Evolutionary conservation across 352 stramenopile genomes (phyloP).

Genomic region (Plasmopara halstedii): DNA sequence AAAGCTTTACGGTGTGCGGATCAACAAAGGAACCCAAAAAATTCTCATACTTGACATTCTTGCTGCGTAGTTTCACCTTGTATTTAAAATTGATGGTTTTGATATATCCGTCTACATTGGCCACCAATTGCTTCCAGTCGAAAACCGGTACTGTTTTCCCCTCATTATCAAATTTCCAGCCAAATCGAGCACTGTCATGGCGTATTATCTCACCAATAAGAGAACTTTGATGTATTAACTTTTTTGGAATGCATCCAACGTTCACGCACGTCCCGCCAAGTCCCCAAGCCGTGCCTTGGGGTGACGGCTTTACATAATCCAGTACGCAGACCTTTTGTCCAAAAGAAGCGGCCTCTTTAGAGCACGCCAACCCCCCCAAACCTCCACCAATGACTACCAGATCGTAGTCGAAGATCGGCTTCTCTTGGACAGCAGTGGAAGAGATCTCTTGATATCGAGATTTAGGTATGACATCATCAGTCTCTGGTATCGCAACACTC

Average conservation of each 20-base stretch:
- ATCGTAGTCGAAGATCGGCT: constrained; percentile 68
- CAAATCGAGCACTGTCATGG: constrained; percentile 83
- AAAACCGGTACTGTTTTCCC: constrained; percentile 30
- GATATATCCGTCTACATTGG: constrained; percentile 96
- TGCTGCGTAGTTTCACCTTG: constrained; percentile 92
- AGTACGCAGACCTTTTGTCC: constrained; percentile 93
- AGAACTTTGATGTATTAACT: constrained; percentile 97
- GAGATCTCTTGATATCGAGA: neutral
- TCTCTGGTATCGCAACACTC: neutral
- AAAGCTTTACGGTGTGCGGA: constrained; percentile 89
- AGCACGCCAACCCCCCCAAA: constrained; percentile 88
- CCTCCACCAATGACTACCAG: constrained; percentile 78
- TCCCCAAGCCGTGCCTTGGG: constrained; percentile 84
- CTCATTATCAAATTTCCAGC: constrained; percentile 48
- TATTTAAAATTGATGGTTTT: constrained; percentile 99
- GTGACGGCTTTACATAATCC: constrained; percentile 92
- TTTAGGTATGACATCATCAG: constrained; percentile 2
- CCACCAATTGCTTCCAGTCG: constrained; percentile 88
- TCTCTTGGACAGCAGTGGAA: neutral
- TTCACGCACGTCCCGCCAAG: constrained; percentile 98
- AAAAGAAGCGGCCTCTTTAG: constrained; percentile 91
- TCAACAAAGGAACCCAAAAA: constrained; percentile 91
- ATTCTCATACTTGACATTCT: constrained; percentile 93
- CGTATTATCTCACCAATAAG: constrained; percentile 86
- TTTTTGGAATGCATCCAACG: constrained; percentile 99